Evolutionary conservation across 768 basidiomycete genomes (phyloP).

Genomic region (Leccinum boreale): DNA sequence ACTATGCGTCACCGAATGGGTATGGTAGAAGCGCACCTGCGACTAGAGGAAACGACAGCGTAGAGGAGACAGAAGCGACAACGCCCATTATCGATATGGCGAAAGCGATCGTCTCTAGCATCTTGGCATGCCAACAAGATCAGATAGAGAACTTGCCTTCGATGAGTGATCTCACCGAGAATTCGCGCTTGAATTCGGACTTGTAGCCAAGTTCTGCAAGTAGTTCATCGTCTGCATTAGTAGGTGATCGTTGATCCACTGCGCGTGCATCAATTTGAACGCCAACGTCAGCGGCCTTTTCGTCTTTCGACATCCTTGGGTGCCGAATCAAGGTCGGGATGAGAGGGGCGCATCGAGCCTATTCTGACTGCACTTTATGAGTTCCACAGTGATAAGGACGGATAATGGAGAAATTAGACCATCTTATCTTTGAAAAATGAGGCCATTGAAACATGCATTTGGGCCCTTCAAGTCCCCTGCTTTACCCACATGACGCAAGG

Average conservation of each 20-base stretch:
- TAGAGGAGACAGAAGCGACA: slow-evolving; percentile 64
- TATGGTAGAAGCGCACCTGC: slow-evolving; percentile 40
- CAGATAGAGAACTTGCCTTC: not conserved
- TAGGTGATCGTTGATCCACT: slow-evolving; percentile 17
- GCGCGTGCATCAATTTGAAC: slow-evolving; percentile 7
- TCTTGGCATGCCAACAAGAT: slow-evolving; percentile 19
- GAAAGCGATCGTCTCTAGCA: slow-evolving; percentile 62
- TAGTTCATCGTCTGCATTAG: slow-evolving; percentile 49
- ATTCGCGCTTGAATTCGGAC: slow-evolving; percentile 70
- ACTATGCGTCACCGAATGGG: not conserved
- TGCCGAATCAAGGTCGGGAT: not conserved
- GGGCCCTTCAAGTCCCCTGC: not conserved
- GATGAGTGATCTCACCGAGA: slow-evolving; percentile 47
- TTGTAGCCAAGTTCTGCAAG: slow-evolving; percentile 70
- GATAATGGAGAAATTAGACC: not conserved
- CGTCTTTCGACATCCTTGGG: slow-evolving; percentile 18
- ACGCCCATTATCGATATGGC: slow-evolving; percentile 73
- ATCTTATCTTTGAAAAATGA: not conserved
- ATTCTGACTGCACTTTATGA: not conserved
- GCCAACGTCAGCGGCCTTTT: slow-evolving; percentile 14
- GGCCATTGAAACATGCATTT: not conserved
- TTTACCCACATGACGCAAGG: not conserved
- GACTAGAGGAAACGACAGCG: slow-evolving; percentile 57
- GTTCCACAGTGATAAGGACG: not conserved
- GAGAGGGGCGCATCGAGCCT: not conserved